Conservation (phyloP, 23 red algal species). For the Gracilaria gracilis region DNA sequence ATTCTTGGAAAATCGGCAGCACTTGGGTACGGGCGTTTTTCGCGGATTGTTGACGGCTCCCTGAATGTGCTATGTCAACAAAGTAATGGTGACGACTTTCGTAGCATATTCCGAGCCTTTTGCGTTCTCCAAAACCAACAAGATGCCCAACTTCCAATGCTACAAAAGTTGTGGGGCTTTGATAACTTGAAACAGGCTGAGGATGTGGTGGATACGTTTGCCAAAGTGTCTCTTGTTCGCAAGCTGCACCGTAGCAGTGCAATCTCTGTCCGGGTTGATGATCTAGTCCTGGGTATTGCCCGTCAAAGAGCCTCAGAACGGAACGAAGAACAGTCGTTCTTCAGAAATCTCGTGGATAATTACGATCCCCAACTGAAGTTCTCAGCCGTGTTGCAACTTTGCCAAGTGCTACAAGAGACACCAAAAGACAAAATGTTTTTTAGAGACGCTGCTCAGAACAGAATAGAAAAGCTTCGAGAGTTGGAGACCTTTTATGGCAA, state of each 20-base stretch:
- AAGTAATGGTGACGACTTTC: no score
- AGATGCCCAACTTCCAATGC: neutral
- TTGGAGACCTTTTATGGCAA: no score
- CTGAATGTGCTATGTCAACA: neutral
- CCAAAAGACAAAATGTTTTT: no score
- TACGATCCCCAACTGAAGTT: neutral
- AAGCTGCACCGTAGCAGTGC: neutral
- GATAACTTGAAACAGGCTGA: neutral
- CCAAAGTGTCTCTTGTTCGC: neutral
- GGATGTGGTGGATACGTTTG: neutral
- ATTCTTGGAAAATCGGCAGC: neutral
- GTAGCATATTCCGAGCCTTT: neutral
- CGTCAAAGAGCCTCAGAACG: neutral
- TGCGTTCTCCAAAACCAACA: conserved; percentile 1
- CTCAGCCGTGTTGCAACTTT: no score
- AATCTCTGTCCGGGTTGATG: neutral
- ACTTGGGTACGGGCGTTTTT: neutral
- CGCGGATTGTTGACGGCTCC: neutral
- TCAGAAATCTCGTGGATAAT: neutral
- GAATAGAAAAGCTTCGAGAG: no score
- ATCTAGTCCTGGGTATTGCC: neutral
- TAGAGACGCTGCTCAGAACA: no score
- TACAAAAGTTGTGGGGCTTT: neutral
- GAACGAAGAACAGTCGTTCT: neutral
- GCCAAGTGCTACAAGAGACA: no score